Percentiles rank a stretch among this genome's conserved stretches.
Conservation (phyloP, 2,329 filamentous ascomycete species). For the Phialocephala sp. region DNA sequence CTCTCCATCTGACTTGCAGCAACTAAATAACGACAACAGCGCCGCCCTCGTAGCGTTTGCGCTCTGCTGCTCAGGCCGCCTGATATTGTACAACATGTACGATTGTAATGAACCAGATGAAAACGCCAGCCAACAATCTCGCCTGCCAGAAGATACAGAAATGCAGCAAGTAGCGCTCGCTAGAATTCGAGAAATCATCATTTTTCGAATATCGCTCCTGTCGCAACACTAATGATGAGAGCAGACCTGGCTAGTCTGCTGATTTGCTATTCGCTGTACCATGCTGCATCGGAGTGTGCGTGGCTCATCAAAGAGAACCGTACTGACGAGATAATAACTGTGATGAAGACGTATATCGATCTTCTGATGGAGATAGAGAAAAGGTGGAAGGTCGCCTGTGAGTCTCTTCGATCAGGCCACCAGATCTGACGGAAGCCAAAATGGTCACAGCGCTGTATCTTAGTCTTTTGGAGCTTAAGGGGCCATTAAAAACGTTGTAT, state of each 20-base stretch:
- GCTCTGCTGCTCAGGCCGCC: slow-evolving; percentile 19
- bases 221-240: neutral
- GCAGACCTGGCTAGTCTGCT: neutral
- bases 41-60: neutral
- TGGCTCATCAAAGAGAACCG: slow-evolving; percentile 15
- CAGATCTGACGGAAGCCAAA: too few relatives aligned
- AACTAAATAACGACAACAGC: too few relatives aligned
- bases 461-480: too few relatives aligned
- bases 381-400: too few relatives aligned
- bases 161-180: slow-evolving; percentile 19
- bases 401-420: too few relatives aligned
- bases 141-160: slow-evolving; percentile 13
- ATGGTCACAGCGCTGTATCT: too few relatives aligned
- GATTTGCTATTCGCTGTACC: slow-evolving; percentile 10
- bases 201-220: neutral
- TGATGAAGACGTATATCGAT: too few relatives aligned
- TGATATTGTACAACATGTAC: slow-evolving; percentile 20
- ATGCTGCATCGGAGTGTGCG: slow-evolving; percentile 13
- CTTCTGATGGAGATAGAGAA: too few relatives aligned
- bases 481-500: too few relatives aligned
- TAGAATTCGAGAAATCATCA: slow-evolving; percentile 11
- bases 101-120: slow-evolving; percentile 17
- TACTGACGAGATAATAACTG: too few relatives aligned
- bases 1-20: neutral
- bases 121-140: neutral